phyloP scores from a whole-genome alignment of 116 monocot genomes.

The Phalaenopsis hybrid region DNA sequence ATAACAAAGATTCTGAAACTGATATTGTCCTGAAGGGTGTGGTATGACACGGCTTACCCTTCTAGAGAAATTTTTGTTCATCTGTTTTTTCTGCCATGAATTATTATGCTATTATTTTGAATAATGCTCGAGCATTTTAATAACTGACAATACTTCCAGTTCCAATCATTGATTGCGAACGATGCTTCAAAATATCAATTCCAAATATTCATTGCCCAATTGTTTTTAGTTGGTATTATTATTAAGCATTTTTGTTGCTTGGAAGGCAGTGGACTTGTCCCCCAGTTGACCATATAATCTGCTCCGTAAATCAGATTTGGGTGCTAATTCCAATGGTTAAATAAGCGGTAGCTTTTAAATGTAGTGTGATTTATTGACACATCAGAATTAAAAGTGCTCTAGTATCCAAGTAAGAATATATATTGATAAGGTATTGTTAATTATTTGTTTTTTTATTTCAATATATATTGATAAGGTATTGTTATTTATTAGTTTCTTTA shows the following conservation, averaged over 20 bases:
- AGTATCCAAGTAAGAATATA: background rate
- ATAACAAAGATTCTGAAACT: slow-evolving; percentile 78
- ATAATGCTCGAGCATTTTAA: background rate
- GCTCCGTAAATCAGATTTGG: background rate
- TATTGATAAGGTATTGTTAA: background rate
- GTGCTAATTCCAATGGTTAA: background rate
- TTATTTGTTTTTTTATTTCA: background rate
- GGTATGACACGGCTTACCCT: slow-evolving; percentile 42
- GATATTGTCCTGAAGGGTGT: slow-evolving; percentile 97
- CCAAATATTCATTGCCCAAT: no score
- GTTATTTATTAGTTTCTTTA: background rate
- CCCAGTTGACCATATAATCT: no score
- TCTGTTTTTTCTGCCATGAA: background rate
- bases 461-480: background rate
- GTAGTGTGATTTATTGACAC: background rate
- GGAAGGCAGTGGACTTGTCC: no score
- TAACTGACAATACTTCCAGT: background rate
- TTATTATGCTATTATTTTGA: background rate
- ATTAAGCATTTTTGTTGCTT: no score
- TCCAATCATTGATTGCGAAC: background rate
- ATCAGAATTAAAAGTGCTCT: background rate
- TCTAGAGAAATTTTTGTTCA: background rate
- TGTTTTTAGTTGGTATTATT: no score
- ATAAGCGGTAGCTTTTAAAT: background rate
- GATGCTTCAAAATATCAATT: no score